Conservation (phyloP, 176 grass and related monocot genomes). For the Otatea glauca region DNA sequence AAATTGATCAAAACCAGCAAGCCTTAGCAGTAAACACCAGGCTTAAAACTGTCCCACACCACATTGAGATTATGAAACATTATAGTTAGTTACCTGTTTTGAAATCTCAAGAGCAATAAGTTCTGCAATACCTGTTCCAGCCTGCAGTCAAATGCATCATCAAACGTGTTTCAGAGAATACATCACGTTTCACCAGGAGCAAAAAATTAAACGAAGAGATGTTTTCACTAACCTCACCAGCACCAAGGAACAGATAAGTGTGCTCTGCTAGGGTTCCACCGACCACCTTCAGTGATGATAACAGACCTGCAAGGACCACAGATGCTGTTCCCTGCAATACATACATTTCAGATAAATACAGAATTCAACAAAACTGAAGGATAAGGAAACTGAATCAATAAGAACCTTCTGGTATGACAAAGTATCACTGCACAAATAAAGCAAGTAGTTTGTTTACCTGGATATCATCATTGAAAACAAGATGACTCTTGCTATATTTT, state of each 20-base stretch:
- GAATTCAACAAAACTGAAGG: conserved; percentile 32
- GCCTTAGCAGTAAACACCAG: conserved; percentile 17
- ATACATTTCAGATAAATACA: conserved; percentile 38
- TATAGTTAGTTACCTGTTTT: conserved; percentile 68
- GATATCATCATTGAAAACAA: conserved; percentile 99
- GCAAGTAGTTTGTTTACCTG: conserved; percentile 59
- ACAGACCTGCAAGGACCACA: conserved; percentile 92
- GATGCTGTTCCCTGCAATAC: conserved; percentile 92
- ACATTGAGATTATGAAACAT: conserved; percentile 21
- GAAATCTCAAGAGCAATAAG: conserved; percentile 97
- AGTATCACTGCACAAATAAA: neutral
- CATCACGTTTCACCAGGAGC: conserved; percentile 2
- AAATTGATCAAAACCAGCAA: conserved; percentile 44
- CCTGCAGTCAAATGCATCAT: conserved; percentile 60
- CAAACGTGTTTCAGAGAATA: conserved; percentile 28
- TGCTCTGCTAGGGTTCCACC: conserved; percentile 92
- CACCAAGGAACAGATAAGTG: conserved; percentile 98
- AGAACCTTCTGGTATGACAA: conserved; percentile 21
- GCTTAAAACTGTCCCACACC: neutral
- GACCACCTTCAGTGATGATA: conserved; percentile 75
- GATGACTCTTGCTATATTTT: conserved; percentile 96
- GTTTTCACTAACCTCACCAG: conserved; percentile 80
- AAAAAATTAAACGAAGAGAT: neutral
- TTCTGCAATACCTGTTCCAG: conserved; percentile 99
- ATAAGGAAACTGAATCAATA: neutral